Evolutionary conservation across 2,329 filamentous ascomycete species (phyloP), one percentile per base, ranked within the genome.

Genomic region (Fonsecaea pedrosoi): DNA sequence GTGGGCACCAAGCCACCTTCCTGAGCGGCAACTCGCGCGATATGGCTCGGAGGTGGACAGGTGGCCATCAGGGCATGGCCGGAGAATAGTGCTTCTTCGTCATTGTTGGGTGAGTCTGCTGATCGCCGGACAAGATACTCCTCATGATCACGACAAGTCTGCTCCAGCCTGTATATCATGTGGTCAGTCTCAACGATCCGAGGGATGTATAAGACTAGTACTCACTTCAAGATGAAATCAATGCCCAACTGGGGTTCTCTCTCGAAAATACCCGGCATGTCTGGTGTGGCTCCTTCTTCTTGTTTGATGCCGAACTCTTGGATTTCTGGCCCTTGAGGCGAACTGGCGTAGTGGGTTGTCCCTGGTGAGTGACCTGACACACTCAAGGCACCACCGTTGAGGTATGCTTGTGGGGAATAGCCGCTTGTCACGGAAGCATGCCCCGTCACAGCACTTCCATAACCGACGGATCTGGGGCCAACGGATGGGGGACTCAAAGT

Each of bases 51-150:
- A 4, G 94, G 92, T 55, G 94, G 94, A 76, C 92, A 96, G 15
- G 91, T 91, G 15, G 92, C 91, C 94, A 98, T 98, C 72, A 98
- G 83, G 4, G 92, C 94, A 78, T 99, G 95, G 48, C 94, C 95
- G 71, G 91, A 94, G 50, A 91, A 79, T 1, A 77, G 84, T 66
- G 90, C 87, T 71, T 85, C 85, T 70, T 90, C 89, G 61, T 85
- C 82, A 63, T 87, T 78, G 71, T 85, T 80, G 57, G 69, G 82
- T 66, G 60, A 81, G 78, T 81, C 83, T 77, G 83, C 78, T 69
- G 82, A 84, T 66, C 83, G 80, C 65, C 84, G 89, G 72, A 94
- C 82, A 68, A 96, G 84, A 80, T 89, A 92, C 73, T 92, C 91
- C 80, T 94, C 86, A 79, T 97, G 93, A 73, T 93, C 89, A 87